phyloP scores from a whole-genome alignment of 768 basidiomycete genomes.

The Hebeloma cylindrosporum region DNA sequence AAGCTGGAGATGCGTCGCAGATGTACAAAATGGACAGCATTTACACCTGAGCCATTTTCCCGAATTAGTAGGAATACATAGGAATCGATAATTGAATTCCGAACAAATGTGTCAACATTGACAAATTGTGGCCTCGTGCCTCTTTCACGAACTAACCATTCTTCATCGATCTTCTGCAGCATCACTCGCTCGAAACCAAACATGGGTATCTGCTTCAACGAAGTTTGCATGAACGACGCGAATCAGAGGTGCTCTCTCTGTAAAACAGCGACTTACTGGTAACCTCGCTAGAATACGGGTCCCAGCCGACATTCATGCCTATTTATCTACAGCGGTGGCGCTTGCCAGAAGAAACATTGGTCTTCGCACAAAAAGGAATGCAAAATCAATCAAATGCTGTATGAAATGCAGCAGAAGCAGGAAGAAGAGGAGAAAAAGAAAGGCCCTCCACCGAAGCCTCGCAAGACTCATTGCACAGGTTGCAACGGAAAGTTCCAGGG shows the following conservation, averaged over 20 bases:
- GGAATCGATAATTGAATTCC: no score
- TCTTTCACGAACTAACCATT: no score
- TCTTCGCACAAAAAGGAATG: constrained; percentile 34
- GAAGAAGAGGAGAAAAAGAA: constrained; percentile 19
- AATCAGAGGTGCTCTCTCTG: constrained; percentile 24
- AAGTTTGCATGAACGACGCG: constrained; percentile 18
- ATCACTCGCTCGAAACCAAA: not conserved
- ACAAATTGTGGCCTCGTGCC: no score
- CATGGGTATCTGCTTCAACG: constrained; percentile 20
- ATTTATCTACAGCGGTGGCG: constrained; percentile 11
- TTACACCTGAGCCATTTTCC: constrained; percentile 44
- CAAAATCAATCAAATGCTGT: constrained; percentile 33
- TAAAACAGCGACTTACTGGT: constrained; percentile 26
- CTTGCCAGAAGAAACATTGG: constrained; percentile 33
- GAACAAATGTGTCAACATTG: no score
- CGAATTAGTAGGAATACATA: no score
- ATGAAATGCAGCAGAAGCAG: constrained; percentile 27
- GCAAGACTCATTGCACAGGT: constrained; percentile 30
- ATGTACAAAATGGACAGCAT: constrained; percentile 75
- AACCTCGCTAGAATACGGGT: not conserved
- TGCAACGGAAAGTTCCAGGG: constrained; percentile 28
- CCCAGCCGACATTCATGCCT: no score
- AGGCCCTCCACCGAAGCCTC: constrained; percentile 25
- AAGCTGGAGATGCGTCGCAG: constrained; percentile 41
- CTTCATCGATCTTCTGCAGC: no score